A percentile compares a stretch with the other conserved stretches of the same genome.
phyloP scores from a whole-genome alignment of 2,329 filamentous ascomycete species.

The Aspergillus neoniger region DNA sequence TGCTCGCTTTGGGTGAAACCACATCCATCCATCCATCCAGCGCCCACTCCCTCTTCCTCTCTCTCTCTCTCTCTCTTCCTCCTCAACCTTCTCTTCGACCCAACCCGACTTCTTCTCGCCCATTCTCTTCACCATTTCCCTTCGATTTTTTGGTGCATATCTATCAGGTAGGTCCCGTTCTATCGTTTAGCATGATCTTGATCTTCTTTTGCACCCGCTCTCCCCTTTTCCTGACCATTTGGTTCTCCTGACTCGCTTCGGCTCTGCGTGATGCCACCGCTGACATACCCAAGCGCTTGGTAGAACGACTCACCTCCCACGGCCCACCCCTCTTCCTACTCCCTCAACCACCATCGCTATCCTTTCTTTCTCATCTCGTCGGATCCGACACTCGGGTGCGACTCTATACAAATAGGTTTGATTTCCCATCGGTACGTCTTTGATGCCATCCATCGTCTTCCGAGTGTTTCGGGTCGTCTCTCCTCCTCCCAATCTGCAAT shows the following conservation, averaged over 20 bases:
- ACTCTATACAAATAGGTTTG: slow-evolving; percentile 30
- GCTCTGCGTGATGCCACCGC: slow-evolving; percentile 39
- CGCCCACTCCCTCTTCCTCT: slow-evolving; percentile 18
- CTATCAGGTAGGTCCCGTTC: slow-evolving; percentile 17
- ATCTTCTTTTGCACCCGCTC: background rate
- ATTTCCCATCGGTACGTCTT: slow-evolving; percentile 36
- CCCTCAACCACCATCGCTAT: slow-evolving; percentile 26
- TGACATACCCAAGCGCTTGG: slow-evolving; percentile 43
- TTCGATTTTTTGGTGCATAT: slow-evolving; percentile 7
- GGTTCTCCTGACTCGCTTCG: slow-evolving; percentile 22
- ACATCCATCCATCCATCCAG: slow-evolving; percentile 19
- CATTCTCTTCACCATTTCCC: slow-evolving; percentile 10
- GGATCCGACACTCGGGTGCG: slow-evolving; percentile 32
- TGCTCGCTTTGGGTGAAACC: slow-evolving; percentile 47
- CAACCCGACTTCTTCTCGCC: slow-evolving; percentile 15
- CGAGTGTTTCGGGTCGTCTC: slow-evolving; percentile 34
- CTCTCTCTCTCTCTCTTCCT: slow-evolving; percentile 9
- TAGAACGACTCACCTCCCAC: slow-evolving; percentile 34
- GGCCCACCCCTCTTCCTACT: slow-evolving; percentile 21
- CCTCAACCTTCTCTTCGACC: slow-evolving; percentile 19
- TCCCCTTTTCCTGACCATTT: slow-evolving; percentile 6
- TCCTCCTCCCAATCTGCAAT: slow-evolving; percentile 29
- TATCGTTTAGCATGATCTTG: slow-evolving; percentile 1
- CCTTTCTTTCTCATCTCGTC: slow-evolving; percentile 22
- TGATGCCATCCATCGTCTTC: slow-evolving; percentile 37